Conservation (phyloP, 495 filamentous ascomycete species). For the Hypoxylon perforatum region DNA sequence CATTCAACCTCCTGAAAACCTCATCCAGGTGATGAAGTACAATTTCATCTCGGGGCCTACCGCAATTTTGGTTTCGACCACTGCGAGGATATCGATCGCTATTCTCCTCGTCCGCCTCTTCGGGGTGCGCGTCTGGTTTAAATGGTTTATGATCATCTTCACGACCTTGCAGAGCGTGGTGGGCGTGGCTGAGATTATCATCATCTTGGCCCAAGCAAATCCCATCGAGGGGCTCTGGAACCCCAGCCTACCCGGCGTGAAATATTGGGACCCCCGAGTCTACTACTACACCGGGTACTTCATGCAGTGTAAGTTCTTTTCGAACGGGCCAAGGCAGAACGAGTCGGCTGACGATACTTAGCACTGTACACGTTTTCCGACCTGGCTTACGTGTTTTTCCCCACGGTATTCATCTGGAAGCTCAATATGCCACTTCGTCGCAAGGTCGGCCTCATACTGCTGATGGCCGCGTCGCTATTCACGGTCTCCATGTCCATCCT, state of each 20-base stretch:
- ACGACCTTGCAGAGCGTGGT: conserved; percentile 1
- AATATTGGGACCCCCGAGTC: conserved; percentile 6
- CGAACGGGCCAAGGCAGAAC: no score
- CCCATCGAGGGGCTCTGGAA: conserved; percentile 14
- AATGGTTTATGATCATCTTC: conserved; percentile 27
- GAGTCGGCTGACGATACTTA: not conserved
- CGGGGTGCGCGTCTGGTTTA: conserved; percentile 23
- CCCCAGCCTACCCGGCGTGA: not conserved
- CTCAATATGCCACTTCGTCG: conserved; percentile 33
- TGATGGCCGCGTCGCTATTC: conserved; percentile 11
- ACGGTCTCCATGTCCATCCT: not conserved
- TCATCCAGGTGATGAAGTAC: no score
- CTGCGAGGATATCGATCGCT: conserved; percentile 26
- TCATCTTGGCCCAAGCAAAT: not conserved
- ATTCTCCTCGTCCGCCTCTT: conserved; percentile 34
- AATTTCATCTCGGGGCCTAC: not conserved
- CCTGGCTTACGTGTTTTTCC: conserved; percentile 29
- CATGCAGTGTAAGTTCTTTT: not conserved
- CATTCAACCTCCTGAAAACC: no score
- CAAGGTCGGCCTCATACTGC: conserved; percentile 7
- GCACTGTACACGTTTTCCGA: conserved; percentile 25
- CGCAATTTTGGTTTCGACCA: not conserved
- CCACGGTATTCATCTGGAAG: conserved; percentile 28
- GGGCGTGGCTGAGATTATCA: not conserved
- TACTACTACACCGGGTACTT: not conserved